Evolutionary conservation across 495 filamentous ascomycete genomes (phyloP).

Genomic region (Penicillium paxilli): DNA sequence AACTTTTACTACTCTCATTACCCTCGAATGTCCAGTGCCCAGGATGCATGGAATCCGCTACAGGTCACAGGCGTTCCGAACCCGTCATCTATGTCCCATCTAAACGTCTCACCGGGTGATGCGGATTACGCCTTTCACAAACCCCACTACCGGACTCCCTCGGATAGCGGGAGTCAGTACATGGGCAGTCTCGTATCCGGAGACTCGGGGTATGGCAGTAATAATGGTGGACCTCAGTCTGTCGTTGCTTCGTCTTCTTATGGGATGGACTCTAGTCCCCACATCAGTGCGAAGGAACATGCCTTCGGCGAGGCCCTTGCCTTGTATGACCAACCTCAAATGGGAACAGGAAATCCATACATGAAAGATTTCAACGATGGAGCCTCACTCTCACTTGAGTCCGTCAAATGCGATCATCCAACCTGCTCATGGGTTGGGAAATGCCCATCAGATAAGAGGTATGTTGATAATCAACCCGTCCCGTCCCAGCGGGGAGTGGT

Average conservation of each 20-base stretch:
- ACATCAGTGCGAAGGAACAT: slow-evolving; percentile 23
- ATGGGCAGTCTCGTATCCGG: slow-evolving; percentile 43
- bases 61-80: slow-evolving; percentile 35
- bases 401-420: slow-evolving; percentile 35
- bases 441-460: slow-evolving; percentile 45
- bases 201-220: slow-evolving; percentile 67
- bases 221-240: slow-evolving; percentile 47
- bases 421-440: slow-evolving; percentile 41
- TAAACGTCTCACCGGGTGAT: slow-evolving; percentile 13
- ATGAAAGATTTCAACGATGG: slow-evolving; percentile 10
- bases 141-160: slow-evolving; percentile 38
- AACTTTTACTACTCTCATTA: slow-evolving; percentile 26
- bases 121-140: slow-evolving; percentile 27
- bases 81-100: slow-evolving; percentile 15
- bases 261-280: slow-evolving; percentile 34
- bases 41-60: slow-evolving; percentile 43
- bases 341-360: slow-evolving; percentile 11
- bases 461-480: neutral
- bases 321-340: slow-evolving; percentile 12
- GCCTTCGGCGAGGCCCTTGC: slow-evolving; percentile 21
- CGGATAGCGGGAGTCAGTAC: slow-evolving; percentile 57
- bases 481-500: no score
- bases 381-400: slow-evolving; percentile 14
- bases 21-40: slow-evolving; percentile 25
- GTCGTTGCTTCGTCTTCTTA: slow-evolving; percentile 34